phyloP scores from a whole-genome alignment of 2,329 filamentous ascomycete species.

The Aschersonia sp. region DNA sequence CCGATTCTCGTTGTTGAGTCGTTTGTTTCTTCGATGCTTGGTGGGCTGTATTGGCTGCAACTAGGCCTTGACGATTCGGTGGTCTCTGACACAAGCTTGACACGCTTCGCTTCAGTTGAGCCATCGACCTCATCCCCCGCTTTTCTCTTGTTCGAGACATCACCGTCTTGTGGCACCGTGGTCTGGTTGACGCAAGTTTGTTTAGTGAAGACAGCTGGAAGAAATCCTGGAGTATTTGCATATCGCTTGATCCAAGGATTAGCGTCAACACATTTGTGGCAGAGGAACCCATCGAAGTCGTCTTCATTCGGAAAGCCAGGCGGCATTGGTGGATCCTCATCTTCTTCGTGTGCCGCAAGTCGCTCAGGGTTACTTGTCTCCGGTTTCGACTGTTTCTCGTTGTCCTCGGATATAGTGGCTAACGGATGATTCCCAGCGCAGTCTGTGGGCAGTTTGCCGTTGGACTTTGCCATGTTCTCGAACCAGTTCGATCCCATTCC shows the following conservation, averaged over 20 bases:
- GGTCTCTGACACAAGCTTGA: slow-evolving; percentile 25
- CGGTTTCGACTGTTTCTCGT: slow-evolving; percentile 17
- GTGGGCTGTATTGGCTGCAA: background rate
- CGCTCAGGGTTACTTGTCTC: slow-evolving; percentile 6
- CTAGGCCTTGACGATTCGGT: background rate
- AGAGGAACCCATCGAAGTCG: slow-evolving; percentile 78
- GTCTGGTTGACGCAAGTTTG: slow-evolving; percentile 4
- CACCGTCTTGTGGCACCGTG: background rate
- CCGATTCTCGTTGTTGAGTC: slow-evolving; percentile 1
- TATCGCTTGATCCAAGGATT: slow-evolving; percentile 89
- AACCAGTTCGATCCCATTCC: slow-evolving; percentile 64
- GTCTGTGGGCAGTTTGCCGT: slow-evolving; percentile 11
- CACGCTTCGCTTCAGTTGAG: slow-evolving; percentile 32
- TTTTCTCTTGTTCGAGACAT: slow-evolving; percentile 47
- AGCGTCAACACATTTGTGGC: slow-evolving; percentile 82
- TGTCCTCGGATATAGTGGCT: slow-evolving; percentile 34
- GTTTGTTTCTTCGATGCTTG: background rate
- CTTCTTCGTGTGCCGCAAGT: slow-evolving; percentile 26
- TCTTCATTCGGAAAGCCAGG: slow-evolving; percentile 81
- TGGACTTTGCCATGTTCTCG: slow-evolving; percentile 32
- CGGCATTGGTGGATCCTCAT: slow-evolving; percentile 55
- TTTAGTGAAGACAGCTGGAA: slow-evolving; percentile 50
- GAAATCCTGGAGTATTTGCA: slow-evolving; percentile 64
- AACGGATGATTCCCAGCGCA: slow-evolving; percentile 15
- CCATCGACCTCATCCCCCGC: slow-evolving; percentile 34